Conservation (phyloP, 768 basidiomycete species). For the Podaxis rugospora region DNA sequence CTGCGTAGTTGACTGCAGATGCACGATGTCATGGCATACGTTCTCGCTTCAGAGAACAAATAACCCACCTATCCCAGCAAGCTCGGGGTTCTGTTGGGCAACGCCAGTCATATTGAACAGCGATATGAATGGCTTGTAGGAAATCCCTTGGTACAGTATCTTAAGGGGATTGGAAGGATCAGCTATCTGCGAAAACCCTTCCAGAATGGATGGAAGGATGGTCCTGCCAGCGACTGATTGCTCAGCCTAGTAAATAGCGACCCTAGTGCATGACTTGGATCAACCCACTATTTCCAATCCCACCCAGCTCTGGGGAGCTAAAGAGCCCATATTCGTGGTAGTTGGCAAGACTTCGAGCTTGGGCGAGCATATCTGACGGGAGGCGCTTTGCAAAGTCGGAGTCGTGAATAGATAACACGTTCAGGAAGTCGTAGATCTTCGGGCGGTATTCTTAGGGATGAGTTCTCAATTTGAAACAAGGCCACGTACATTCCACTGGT, state of each 20-base stretch:
- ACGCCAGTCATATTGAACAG: conserved; percentile 75
- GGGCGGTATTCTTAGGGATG: conserved; percentile 18
- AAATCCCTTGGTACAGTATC: conserved; percentile 53
- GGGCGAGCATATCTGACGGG: conserved; percentile 45
- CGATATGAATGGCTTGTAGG: conserved; percentile 77
- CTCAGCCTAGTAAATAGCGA: not conserved
- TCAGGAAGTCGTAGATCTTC: conserved; percentile 71
- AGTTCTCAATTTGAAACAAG: not conserved
- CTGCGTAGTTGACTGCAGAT: conserved; percentile 55
- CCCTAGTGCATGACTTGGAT: not conserved
- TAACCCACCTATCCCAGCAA: conserved; percentile 53
- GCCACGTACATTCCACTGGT: conserved; percentile 9
- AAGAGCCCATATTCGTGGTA: conserved; percentile 74
- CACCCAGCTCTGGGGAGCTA: conserved; percentile 40
- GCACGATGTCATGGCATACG: not conserved
- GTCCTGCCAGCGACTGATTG: conserved; percentile 61
- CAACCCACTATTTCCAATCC: conserved; percentile 62
- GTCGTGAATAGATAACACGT: conserved; percentile 68
- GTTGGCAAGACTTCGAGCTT: conserved; percentile 59
- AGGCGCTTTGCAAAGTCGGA: conserved; percentile 42
- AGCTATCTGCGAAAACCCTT: conserved; percentile 46
- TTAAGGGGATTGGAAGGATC: conserved; percentile 49
- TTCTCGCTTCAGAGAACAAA: not conserved
- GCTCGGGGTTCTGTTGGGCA: conserved; percentile 41
- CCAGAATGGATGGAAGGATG: conserved; percentile 56